Percentiles rank a stretch among this genome's conserved stretches.
These are phyloP conservation scores for Neonectria punicea DNA, from an alignment of 2,329 filamentous ascomycete species.

Conservation along the genomic window DNA sequence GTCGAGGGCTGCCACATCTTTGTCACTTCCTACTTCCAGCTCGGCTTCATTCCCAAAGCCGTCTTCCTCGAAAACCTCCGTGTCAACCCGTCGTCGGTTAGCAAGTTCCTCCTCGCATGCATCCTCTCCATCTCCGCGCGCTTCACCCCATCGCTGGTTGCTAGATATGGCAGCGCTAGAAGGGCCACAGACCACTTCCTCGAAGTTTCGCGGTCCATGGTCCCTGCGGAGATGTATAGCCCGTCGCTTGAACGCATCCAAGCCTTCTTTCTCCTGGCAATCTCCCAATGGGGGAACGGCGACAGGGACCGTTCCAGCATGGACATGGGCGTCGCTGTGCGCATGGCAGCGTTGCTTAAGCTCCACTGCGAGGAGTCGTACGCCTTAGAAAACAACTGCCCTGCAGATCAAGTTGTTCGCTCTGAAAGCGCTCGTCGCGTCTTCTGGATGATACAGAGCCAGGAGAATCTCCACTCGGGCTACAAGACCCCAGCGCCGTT, in stretches of 20 bases:
- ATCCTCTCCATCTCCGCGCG: constrained; percentile 46
- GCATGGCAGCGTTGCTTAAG: constrained; percentile 49
- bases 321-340: constrained; percentile 52
- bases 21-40: constrained; percentile 45
- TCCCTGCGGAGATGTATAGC: constrained; percentile 43
- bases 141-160: constrained; percentile 43
- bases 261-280: constrained; percentile 47
- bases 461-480: constrained; percentile 51
- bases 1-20: constrained; percentile 44
- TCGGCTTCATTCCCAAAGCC: constrained; percentile 47
- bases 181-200: constrained; percentile 45
- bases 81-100: constrained; percentile 33
- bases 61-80: constrained; percentile 44
- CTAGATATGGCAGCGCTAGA: constrained; percentile 36
- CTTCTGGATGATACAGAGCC: constrained; percentile 52
- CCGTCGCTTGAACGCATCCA: constrained; percentile 44
- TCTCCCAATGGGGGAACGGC: constrained; percentile 49
- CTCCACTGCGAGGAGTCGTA: constrained; percentile 52
- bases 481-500: constrained; percentile 48
- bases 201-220: constrained; percentile 36
- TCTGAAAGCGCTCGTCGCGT: constrained; percentile 49
- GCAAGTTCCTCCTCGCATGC: constrained; percentile 43
- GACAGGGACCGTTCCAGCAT: constrained; percentile 46
- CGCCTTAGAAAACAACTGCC: constrained; percentile 34
- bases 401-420: constrained; percentile 45